Conservation (phyloP, 495 filamentous ascomycete species). For the Aspergillus incahuasiensis region DNA sequence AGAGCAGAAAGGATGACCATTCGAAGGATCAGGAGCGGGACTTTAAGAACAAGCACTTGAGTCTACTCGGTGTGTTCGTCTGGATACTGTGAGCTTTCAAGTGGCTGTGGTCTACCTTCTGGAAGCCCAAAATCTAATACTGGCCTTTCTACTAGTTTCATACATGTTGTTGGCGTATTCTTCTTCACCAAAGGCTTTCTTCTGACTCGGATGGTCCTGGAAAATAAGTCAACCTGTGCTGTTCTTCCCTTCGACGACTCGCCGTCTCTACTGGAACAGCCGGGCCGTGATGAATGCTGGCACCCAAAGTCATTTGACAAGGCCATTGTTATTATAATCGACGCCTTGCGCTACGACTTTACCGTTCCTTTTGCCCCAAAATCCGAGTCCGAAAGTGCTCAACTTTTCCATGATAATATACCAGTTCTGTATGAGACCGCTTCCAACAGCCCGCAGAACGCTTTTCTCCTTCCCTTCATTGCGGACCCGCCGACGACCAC, state of each 20-base stretch:
- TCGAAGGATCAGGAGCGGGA: conserved; percentile 30
- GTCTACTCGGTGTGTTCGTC: conserved; percentile 36
- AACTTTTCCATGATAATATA: conserved; percentile 82
- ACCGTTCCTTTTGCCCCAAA: conserved; percentile 69
- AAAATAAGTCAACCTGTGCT: conserved; percentile 78
- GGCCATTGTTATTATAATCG: conserved; percentile 85
- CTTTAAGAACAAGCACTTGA: conserved; percentile 39
- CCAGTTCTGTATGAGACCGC: conserved; percentile 81
- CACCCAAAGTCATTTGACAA: conserved; percentile 89
- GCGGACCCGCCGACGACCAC: conserved; percentile 95
- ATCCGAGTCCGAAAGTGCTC: conserved; percentile 45
- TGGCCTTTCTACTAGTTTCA: conserved; percentile 39
- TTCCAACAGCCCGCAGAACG: conserved; percentile 64
- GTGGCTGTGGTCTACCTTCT: background rate
- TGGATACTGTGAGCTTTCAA: conserved; percentile 40
- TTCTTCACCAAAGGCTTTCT: conserved; percentile 98
- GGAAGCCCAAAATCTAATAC: background rate
- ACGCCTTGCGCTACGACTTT: conserved; percentile 95
- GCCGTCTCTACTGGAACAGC: conserved; percentile 30
- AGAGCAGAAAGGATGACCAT: conserved; percentile 20
- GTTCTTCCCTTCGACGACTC: conserved; percentile 58
- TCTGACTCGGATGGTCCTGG: conserved; percentile 83
- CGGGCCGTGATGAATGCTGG: conserved; percentile 76
- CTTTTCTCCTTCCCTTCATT: conserved; percentile 91
- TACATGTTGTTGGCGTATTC: conserved; percentile 78